These are phyloP conservation scores for Cladosporium sphaerospermum DNA, from an alignment of 2,329 filamentous ascomycete genomes.

Conservation along the genomic window DNA sequence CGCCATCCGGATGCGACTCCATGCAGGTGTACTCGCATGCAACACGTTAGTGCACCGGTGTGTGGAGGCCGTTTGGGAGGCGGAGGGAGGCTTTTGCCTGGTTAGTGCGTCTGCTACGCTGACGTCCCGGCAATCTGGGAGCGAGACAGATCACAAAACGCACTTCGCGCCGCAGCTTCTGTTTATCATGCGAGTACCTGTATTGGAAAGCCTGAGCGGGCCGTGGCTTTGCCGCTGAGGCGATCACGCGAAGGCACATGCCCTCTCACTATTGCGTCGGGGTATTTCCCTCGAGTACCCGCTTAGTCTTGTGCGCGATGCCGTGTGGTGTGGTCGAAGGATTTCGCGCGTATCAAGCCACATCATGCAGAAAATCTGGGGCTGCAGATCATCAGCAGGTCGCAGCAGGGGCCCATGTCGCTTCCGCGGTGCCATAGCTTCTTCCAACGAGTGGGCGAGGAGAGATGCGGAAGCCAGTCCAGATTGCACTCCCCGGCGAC, in stretches of 20 bases:
- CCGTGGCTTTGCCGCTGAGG: not conserved
- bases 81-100: slow-evolving; percentile 6
- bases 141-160: slow-evolving; percentile 26
- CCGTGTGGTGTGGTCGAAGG: not conserved
- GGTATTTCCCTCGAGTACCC: not conserved
- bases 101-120: slow-evolving; percentile 4
- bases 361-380: slow-evolving; percentile 12
- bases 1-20: slow-evolving; percentile 22
- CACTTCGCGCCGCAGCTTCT: slow-evolving; percentile 15
- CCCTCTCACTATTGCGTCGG: not conserved
- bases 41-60: slow-evolving; percentile 6
- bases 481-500: not conserved
- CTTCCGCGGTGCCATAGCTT: slow-evolving; percentile 1
- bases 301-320: not conserved
- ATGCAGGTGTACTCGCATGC: slow-evolving; percentile 22
- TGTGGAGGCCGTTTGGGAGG: not conserved
- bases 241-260: slow-evolving; percentile 6
- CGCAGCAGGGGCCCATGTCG: slow-evolving; percentile 5
- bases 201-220: not conserved
- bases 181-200: slow-evolving; percentile 3
- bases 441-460: not conserved
- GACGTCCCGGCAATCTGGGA: slow-evolving; percentile 10
- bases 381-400: slow-evolving; percentile 10
- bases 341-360: slow-evolving; percentile 9
- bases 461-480: no score